Evolutionary conservation across 129 eudicot genomes (phyloP).

Genomic region (Ambrosia trifida): DNA sequence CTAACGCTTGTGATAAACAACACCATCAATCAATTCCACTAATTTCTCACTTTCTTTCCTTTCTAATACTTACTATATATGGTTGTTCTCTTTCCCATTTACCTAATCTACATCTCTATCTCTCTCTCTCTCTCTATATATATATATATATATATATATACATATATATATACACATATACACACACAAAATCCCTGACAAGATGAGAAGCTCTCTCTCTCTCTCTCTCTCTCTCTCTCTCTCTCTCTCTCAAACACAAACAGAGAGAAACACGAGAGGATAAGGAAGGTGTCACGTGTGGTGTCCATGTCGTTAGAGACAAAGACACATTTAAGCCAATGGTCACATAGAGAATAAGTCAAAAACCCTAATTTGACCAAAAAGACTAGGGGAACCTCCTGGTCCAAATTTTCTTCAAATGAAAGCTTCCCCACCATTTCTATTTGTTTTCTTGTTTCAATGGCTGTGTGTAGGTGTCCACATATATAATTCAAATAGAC

Average conservation of each 20-base stretch:
- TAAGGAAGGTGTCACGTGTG: constrained; percentile 12
- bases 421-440: constrained; percentile 13
- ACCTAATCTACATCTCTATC: not conserved
- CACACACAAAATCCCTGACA: not conserved
- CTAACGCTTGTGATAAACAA: not conserved
- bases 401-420: constrained; percentile 2
- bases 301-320: constrained; percentile 20
- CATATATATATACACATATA: not conserved
- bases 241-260: not conserved
- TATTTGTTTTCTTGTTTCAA: constrained; percentile 6
- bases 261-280: constrained; percentile 8
- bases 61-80: not conserved
- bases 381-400: constrained; percentile 8
- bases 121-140: not conserved
- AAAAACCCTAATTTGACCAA: constrained; percentile 20
- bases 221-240: constrained; percentile 9
- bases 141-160: not conserved
- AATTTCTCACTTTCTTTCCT: not conserved
- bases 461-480: not conserved
- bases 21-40: not conserved
- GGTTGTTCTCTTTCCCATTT: not conserved
- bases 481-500: not conserved
- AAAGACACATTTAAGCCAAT: constrained; percentile 7
- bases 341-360: constrained; percentile 17
- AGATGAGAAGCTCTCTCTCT: not conserved